Conservation (phyloP, 2,329 filamentous ascomycete genomes). For the Penicillium nordicum region DNA sequence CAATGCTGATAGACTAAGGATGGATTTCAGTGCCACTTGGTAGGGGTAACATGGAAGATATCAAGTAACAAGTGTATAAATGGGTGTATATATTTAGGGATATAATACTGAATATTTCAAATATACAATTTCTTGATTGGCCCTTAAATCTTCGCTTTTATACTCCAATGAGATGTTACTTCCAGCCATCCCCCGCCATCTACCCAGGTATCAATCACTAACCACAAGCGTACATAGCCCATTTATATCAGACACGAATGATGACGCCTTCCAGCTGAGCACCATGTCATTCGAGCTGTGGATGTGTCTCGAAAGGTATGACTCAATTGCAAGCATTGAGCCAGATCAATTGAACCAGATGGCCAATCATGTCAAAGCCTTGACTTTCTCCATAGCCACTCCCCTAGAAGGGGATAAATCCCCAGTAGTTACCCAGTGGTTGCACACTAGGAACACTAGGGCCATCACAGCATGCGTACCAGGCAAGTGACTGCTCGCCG, state of each 20-base stretch:
- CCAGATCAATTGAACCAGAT: background rate
- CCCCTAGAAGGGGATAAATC: background rate
- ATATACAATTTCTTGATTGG: background rate
- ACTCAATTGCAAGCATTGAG: background rate
- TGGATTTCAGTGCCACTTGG: background rate
- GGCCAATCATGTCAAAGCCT: background rate
- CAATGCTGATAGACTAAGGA: conserved; percentile 9
- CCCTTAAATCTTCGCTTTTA: background rate
- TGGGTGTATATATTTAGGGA: background rate
- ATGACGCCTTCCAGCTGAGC: background rate
- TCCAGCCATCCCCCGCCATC: background rate
- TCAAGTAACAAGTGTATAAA: background rate
- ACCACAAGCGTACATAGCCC: background rate
- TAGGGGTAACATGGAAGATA: background rate
- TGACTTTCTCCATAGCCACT: too few species aligned
- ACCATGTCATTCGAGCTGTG: background rate
- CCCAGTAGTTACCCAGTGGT: background rate
- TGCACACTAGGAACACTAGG: background rate
- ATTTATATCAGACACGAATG: background rate
- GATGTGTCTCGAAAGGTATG: background rate
- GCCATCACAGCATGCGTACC: background rate
- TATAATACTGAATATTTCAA: background rate
- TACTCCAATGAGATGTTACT: background rate
- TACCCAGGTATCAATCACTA: background rate
- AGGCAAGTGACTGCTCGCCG: background rate